Percentiles rank a stretch among this genome's conserved stretches.
These are phyloP conservation scores for Colletotrichum abscissum DNA, from an alignment of 2,329 filamentous ascomycete genomes.

Conservation along the genomic window DNA sequence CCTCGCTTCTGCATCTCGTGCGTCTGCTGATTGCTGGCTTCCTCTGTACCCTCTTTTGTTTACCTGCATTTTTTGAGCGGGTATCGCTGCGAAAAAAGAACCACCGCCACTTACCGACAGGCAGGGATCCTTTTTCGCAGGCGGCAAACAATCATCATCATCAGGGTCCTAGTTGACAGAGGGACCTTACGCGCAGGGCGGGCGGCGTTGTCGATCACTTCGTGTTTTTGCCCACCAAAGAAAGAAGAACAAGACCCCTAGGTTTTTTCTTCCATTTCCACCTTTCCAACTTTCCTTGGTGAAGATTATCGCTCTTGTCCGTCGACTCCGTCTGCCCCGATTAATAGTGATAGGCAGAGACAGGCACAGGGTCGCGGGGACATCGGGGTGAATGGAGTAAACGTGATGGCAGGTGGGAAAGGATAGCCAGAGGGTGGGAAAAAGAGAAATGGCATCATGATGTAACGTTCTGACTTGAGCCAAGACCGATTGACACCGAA, in stretches of 20 bases:
- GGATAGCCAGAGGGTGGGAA: neutral
- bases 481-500: slow-evolving; percentile 5
- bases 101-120: neutral
- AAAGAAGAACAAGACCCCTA: neutral
- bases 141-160: neutral
- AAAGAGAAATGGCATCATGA: slow-evolving; percentile 29
- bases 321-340: neutral
- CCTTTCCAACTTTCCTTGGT: neutral
- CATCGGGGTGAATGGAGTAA: neutral
- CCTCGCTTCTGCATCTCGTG: neutral
- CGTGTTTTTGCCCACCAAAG: neutral
- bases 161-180: neutral
- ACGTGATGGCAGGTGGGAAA: neutral
- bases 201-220: slow-evolving; percentile 4
- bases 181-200: neutral
- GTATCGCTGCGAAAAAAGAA: neutral
- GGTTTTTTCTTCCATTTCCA: neutral
- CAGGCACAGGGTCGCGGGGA: neutral
- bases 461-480: slow-evolving; percentile 34
- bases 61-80: neutral
- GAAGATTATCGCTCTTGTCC: neutral
- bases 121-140: neutral
- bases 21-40: neutral
- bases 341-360: neutral
- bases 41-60: neutral